Base-by-base conservation (phyloP, 1,139 yeast species). In the Meyerozyma sp. region DNA sequence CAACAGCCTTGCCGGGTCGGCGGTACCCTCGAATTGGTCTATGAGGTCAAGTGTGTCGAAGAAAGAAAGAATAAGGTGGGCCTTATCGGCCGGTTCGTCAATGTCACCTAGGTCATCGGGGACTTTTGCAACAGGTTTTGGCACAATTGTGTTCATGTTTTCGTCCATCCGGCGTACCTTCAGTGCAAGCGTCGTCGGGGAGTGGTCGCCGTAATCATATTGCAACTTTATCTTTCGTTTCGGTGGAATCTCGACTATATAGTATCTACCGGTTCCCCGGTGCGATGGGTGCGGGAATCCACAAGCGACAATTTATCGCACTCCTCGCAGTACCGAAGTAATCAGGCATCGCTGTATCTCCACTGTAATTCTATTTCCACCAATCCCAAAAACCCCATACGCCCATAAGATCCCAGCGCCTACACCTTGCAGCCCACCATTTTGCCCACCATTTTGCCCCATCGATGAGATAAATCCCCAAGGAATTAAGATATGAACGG, bases 161-260 rank as follows among this genome's bases (percentile, higher is more conserved):
- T 34, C 37, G 26, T 34, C 26, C 26, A 34, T 18, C 10, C 26
- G 37, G 16, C 37, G 37, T 3, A 34, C 37, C 26, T 34, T 34
- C 14, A 14, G 14, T 3, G 25, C 26, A 3, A 34, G 26, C 26
- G 37, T 34, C 14, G 9, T 11, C 26, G 37, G 9, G 26, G 5
- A 2, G 14, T 34, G 26, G 10, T 34, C 37, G 10, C 26, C 26
- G 14, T 34, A 34, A 25, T 34, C 37, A 18, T 34, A 34, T 18
- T 34, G 37, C 26, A 34, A 20, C 26, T 34, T 34, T 20, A 34
- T 21, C 26, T 34, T 34, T 20, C 37, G 37, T 34, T 21, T 30
- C 16, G 34, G 34, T 11, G 34, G 34, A 30, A 30, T 30, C 8
- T 30, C 34, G 34, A 30, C n/a, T 27, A 30, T 30, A 30, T 13